Conservation (phyloP, 768 basidiomycete genomes). For the Coprinopsis sp. region DNA sequence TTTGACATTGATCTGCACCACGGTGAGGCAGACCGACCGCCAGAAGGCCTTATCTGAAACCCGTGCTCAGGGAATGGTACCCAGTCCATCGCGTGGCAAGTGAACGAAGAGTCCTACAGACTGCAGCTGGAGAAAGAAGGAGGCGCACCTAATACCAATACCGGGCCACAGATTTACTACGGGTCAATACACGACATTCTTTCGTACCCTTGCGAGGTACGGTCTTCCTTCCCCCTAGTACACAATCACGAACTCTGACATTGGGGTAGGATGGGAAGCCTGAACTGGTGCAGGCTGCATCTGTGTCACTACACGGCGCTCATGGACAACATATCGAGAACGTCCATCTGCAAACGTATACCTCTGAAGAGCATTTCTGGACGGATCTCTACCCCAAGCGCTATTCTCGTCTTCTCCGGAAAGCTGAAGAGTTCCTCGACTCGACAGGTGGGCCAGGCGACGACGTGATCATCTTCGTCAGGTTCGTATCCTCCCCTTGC, state of each 20-base stretch:
- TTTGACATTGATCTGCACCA: conserved; percentile 94
- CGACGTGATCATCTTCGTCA: conserved; percentile 82
- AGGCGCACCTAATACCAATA: conserved; percentile 29
- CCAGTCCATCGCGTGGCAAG: conserved; percentile 85
- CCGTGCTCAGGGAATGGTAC: conserved; percentile 79
- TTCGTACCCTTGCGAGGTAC: conserved; percentile 87
- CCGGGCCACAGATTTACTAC: conserved; percentile 70
- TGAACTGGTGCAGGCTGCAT: conserved; percentile 80
- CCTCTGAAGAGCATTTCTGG: conserved; percentile 72
- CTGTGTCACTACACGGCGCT: conserved; percentile 67
- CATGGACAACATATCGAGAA: conserved; percentile 90
- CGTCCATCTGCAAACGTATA: conserved; percentile 74
- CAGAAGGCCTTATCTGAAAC: not conserved
- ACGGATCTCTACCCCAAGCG: conserved; percentile 62
- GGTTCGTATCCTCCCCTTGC: conserved; percentile 38
- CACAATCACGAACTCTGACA: not conserved
- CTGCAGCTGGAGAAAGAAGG: conserved; percentile 55
- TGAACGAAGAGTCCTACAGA: conserved; percentile 83
- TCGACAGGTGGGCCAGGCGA: conserved; percentile 59
- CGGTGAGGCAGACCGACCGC: conserved; percentile 38
- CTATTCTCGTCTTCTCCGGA: conserved; percentile 55
- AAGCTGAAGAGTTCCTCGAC: conserved; percentile 68
- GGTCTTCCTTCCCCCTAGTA: conserved; percentile 4
- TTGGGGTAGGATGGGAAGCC: conserved; percentile 69
- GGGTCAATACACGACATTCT: conserved; percentile 93